Base-by-base conservation (phyloP, 1,284 basidiomycete species). In the Trametes versicolor region DNA sequence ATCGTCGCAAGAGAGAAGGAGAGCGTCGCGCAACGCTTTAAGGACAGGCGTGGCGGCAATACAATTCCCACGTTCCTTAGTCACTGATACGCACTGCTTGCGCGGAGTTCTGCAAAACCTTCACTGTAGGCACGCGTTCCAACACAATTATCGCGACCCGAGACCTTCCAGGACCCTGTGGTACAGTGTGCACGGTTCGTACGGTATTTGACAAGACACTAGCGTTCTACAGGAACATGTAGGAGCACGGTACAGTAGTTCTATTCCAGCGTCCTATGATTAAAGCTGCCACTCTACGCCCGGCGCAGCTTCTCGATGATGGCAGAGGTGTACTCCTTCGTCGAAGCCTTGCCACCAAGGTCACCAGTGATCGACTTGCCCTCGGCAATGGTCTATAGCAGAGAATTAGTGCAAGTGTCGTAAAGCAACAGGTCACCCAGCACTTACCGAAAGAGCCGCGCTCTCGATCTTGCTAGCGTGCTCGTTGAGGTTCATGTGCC, bases 361-460 rank as follows among this genome's bases (percentile, higher is more conserved):
- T 98, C 96, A 43, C 95, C 91, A 19, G 96, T 98, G 78, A 97
- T 97, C 55, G 85, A 79, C 83, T 94, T 95, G 74, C 97, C 96
- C 82, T 98, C 96, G 39, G 96, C 94, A 74, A 98, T 97, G 54
- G 96, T 98, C 94, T 96, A 70, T 8, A 53, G 63, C 61, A 57
- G 51, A 60, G 65, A 9, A 43, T 66, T 25, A 67, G 53, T 72
- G 70, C 10, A 64, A 21, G n/a, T n/a, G 45, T 45, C 51, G 53
- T 17, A 19, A 43, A 64, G 73, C 70, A n/a, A 52, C n/a, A 55
- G 19, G 37, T 21, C 5, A 66, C 61, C 70, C 62, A 66, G 67
- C 63, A 73, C 70, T 74, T 79, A 96, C 95, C 65, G 86, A 79
- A 70, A 98, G 87, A 52, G 93, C 89, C 65, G 98, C 98, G 79